Conservation (phyloP, 1,139 yeast genomes). For the Saccharomyces pastorianus region DNA sequence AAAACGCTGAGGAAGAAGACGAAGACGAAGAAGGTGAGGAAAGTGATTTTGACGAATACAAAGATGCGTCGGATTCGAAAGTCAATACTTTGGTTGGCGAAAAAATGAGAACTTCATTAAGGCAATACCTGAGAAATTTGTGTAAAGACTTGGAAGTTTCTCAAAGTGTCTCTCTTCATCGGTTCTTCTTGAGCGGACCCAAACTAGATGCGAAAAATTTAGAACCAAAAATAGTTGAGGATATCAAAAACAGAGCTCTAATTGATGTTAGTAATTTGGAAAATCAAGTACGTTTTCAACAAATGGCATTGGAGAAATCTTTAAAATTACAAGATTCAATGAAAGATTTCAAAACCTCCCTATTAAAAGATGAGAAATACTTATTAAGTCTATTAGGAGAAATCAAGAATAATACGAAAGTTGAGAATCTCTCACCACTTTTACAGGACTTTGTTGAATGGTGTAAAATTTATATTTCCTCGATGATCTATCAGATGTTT, state of each 20-base stretch:
- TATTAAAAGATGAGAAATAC: constrained; percentile 31
- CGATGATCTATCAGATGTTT: constrained; percentile 71
- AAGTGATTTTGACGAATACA: background rate
- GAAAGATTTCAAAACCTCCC: constrained; percentile 28
- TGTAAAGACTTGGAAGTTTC: constrained; percentile 49
- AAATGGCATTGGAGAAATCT: constrained; percentile 43
- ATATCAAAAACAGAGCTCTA: constrained; percentile 47
- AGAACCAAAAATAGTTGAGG: constrained; percentile 39
- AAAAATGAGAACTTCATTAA: constrained; percentile 60
- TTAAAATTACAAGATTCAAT: constrained; percentile 31
- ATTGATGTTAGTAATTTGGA: constrained; percentile 53
- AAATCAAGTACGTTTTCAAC: constrained; percentile 69
- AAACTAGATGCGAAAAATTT: constrained; percentile 31
- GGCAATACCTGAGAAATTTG: constrained; percentile 60
- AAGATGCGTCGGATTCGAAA: constrained; percentile 22
- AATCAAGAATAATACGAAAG: constrained; percentile 2
- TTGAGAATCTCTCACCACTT: constrained; percentile 45
- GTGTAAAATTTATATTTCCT: constrained; percentile 74
- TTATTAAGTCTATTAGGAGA: constrained; percentile 19
- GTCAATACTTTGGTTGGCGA: constrained; percentile 44
- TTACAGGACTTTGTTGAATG: constrained; percentile 67
- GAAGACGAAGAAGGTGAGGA: constrained; percentile 21
- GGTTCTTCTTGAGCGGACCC: constrained; percentile 39
- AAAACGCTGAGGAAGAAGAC: constrained; percentile 11
- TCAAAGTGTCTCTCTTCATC: constrained; percentile 42